A percentile compares a stretch with the other conserved stretches of the same genome.
phyloP scores from a whole-genome alignment of 2,329 filamentous ascomycete species.

The Tolypocladium tropicale region DNA sequence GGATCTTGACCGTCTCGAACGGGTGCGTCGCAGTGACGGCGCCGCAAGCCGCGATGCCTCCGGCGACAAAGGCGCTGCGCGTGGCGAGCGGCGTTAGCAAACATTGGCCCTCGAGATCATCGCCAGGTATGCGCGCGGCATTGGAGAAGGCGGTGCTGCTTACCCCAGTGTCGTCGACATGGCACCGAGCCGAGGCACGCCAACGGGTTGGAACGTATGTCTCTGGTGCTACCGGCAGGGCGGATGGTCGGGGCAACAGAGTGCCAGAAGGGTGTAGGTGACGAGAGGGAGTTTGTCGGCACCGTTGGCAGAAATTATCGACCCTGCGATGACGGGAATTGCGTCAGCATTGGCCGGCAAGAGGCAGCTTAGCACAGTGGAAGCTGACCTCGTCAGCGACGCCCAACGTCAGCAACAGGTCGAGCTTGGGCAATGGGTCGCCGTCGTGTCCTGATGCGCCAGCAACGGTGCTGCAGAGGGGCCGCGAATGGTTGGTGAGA shows the following conservation, averaged over 20 bases:
- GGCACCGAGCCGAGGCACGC: not conserved
- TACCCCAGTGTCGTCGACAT: constrained; percentile 30
- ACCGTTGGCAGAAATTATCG: not conserved
- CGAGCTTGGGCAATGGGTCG: not conserved
- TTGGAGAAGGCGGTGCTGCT: not conserved
- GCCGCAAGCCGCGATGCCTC: constrained; percentile 92
- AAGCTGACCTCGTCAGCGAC: not conserved
- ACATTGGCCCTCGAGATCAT: not conserved
- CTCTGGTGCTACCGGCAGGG: not conserved
- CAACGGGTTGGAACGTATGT: not conserved
- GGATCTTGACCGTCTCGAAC: constrained; percentile 98
- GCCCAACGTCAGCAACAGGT: not conserved
- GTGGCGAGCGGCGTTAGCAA: constrained; percentile 6
- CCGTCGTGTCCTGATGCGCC: not conserved
- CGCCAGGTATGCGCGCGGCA: not conserved
- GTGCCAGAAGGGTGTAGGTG: not conserved
- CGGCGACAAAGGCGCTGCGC: constrained; percentile 76
- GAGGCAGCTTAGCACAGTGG: not conserved
- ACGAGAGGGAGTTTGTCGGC: not conserved
- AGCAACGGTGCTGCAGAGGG: not conserved
- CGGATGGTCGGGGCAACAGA: not conserved
- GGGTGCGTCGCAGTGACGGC: constrained; percentile 96
- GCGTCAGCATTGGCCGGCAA: not conserved
- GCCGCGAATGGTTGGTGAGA: not conserved
- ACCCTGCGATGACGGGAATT: not conserved